Base-by-base conservation (phyloP, 768 basidiomycete genomes). In the Russula sp. region DNA sequence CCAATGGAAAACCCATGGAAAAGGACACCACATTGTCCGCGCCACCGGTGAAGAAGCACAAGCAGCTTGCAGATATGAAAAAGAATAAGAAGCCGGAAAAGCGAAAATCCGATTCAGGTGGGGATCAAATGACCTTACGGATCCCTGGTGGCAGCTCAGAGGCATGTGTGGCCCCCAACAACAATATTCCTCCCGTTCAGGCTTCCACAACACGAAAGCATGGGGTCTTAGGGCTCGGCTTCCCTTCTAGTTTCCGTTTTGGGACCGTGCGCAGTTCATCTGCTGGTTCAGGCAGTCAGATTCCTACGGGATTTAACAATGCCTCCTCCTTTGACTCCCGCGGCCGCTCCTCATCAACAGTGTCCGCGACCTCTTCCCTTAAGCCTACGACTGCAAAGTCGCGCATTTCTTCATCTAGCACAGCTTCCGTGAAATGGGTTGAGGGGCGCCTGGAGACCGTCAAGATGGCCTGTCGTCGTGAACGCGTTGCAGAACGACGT, bases 71-170 rank as follows among this genome's bases (percentile, higher is more conserved):
- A 59, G 68, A 74, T 38, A 69, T 71, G 62, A 73, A 73, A 53
- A 75, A 74, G 18, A 73, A 76, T 9, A 70, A 73, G 36, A 77
- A 73, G 65, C 66, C 64, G 44, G 65, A 66, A 22, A 64, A 68
- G 53, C 52, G 36, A 4, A 60, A 46, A 22, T n/a, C 28, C 5
- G 69, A 69, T 49, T 72, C 70, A 58, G 74, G 76, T 66, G 68
- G 69, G 67, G 68, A 63, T 38, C 76, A 75, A 26, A 69, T 42
- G 42, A 67, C 76, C 9, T 58, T 68, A 30, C 80, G 84, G 24
- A 74, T 77, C 65, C 87, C 86, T 2, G 79, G 81, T 2, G 84
- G 84, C 72, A 85, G 83, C 69, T 90, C 89, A 69, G 89, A 90
- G 71, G 81, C 82, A 0, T 88, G 88, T n/a, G 75, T 78, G 5